Base-by-base conservation (phyloP, 2,329 filamentous ascomycete species). In the Plectosphaerella plurivora region DNA sequence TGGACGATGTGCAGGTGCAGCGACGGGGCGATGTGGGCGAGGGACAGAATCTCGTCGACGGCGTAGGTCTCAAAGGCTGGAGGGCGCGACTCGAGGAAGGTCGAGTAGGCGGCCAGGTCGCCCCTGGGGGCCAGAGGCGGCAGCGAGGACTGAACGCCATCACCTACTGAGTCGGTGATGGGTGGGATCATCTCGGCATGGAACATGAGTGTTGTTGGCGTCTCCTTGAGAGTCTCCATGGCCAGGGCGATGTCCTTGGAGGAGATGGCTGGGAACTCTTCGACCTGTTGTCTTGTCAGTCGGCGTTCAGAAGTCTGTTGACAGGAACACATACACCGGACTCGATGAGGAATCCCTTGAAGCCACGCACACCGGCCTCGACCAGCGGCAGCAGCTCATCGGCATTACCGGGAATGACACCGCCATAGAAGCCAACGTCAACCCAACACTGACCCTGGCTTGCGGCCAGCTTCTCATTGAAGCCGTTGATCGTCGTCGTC, bases 121-220 rank as follows among this genome's bases (percentile, higher is more conserved):
- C 90, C 91, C 25, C 79, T 77, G 4, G 89, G 89, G 1, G 81
- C 82, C 7, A 88, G 73, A 0, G 89, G 88, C 16, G 89, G 83
- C 7, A 81, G 75, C 0, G 88, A 89, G 24, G 73, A 71, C 62
- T 89, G 87, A 4, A 91, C 84, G 24, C 84, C 83, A 66, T 94
- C 90, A 50, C 89, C 88, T 2, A 92, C 88, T 0, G 89, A 91
- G 59, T 84, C 83, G 48, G 88, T 73, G 59, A 92, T 88, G 16
- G 91, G 89, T n/a, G 93, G 91, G 12, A 95, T 86, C 91, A 97
- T 97, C 71, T 99, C 94, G 52, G 94, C 94, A 66, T 99, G 94
- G 75, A 99, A 99, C 93, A 99, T 97, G 62, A 97, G 84, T 0
- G 91, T 96, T 2, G 94, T 97, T 16, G 90, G 81, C 51, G 86